Percentiles rank a stretch among this genome's conserved stretches.
Evolutionary conservation across 306 rosid species (phyloP).

Genomic region (Echinosophora koreensis): DNA sequence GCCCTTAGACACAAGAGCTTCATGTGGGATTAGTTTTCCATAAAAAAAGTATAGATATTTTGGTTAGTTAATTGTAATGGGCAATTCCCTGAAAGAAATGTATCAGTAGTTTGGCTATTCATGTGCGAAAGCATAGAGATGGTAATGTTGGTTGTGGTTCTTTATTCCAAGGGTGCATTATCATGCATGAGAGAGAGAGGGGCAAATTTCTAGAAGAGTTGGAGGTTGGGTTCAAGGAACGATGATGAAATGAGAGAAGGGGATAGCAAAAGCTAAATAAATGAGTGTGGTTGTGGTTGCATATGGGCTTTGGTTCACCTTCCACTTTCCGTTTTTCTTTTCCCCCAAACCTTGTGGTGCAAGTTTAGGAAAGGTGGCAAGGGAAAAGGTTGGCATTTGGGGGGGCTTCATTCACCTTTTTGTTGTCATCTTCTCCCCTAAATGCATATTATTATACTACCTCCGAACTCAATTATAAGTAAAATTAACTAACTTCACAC

Average conservation of each 20-base stretch:
- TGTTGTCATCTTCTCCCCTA: constrained; percentile 55
- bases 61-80: constrained; percentile 64
- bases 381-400: constrained; percentile 53
- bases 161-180: constrained; percentile 70
- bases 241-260: constrained; percentile 58
- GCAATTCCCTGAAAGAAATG: constrained; percentile 56
- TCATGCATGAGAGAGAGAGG: constrained; percentile 55
- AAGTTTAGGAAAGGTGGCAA: constrained; percentile 66
- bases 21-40: constrained; percentile 40
- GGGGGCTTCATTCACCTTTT: constrained; percentile 63
- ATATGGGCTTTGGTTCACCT: constrained; percentile 85
- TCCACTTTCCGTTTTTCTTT: constrained; percentile 61
- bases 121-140: constrained; percentile 52
- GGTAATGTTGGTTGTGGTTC: constrained; percentile 79
- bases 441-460: constrained; percentile 51
- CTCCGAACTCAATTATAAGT: too few species aligned
- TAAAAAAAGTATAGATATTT: constrained; percentile 22
- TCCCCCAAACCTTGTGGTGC: constrained; percentile 65
- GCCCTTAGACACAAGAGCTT: constrained; percentile 32
- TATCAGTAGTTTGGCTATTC: constrained; percentile 65
- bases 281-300: constrained; percentile 63
- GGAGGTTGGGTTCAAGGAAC: constrained; percentile 64
- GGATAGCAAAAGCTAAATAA: constrained; percentile 43
- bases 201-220: constrained; percentile 78
- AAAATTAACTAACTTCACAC: too few species aligned